Conservation (phyloP, 805 yeast genomes). For the Barnettozyma sucrosica region DNA sequence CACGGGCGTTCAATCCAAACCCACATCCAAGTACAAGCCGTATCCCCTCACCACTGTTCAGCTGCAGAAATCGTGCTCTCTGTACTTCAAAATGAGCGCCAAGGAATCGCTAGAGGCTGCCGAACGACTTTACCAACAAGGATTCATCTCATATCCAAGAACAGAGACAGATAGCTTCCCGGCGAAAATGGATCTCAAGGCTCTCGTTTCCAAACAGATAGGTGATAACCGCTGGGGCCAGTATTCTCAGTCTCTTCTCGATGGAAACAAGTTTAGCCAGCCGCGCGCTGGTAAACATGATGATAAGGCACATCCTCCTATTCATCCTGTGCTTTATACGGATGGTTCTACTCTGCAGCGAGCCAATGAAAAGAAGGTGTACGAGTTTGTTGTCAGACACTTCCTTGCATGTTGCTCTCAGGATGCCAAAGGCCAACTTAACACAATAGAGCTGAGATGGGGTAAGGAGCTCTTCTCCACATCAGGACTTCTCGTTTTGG, state of each 20-base stretch:
- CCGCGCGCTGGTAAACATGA: slow-evolving; percentile 83
- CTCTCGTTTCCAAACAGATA: slow-evolving; percentile 55
- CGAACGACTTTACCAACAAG: slow-evolving; percentile 78
- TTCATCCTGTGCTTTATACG: slow-evolving; percentile 71
- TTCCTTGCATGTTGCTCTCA: slow-evolving; percentile 88
- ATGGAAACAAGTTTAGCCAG: slow-evolving; percentile 37
- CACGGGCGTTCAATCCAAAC: slow-evolving; percentile 44
- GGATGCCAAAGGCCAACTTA: slow-evolving; percentile 77
- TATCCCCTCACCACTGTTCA: slow-evolving; percentile 92
- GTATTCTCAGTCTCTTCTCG: slow-evolving; percentile 48
- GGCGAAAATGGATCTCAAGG: slow-evolving; percentile 59
- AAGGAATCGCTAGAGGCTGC: slow-evolving; percentile 74
- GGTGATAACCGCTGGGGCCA: slow-evolving; percentile 60
- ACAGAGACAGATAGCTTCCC: slow-evolving; percentile 94
- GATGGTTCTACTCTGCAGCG: slow-evolving; percentile 26
- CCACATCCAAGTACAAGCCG: slow-evolving; percentile 76
- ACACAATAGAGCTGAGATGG: slow-evolving; percentile 66
- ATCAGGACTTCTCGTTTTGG: slow-evolving; percentile 68
- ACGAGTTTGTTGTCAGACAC: slow-evolving; percentile 79
- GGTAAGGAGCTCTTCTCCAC: slow-evolving; percentile 68
- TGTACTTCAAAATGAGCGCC: slow-evolving; percentile 69
- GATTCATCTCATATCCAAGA: slow-evolving; percentile 91
- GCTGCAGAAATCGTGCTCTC: slow-evolving; percentile 80
- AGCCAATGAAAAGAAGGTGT: slow-evolving; percentile 60
- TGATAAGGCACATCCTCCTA: slow-evolving; percentile 98